Evolutionary conservation across 306 rosid genomes (phyloP), one percentile per base, ranked within the genome.

Genomic region (Gastrolobium bilobum): DNA sequence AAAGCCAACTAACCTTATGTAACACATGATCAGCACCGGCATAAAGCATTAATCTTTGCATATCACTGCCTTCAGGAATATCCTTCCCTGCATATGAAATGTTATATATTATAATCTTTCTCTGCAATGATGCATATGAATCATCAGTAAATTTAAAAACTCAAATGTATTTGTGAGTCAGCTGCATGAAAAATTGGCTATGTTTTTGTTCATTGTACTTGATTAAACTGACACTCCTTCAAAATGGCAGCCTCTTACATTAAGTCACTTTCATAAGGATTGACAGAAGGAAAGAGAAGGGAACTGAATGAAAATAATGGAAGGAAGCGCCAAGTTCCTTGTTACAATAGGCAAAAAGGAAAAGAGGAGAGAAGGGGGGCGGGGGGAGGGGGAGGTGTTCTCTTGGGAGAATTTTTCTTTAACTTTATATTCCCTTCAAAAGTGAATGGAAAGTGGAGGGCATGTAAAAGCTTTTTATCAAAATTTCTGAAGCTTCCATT

Each of bases 11-110:
- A 52, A 82, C 99, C 99, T 91, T 89, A 71, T 86, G 86, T 76
- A 96, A 74, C 72, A 90, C 91, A 30, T 87, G 87, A 86, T 90
- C 99, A 75, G 91, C 92, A 81, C 94, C 93, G 42, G 91, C 86
- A 84, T 85, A 71, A 75, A 84, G 89, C 94, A 89, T 83, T 48
- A 65, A 77, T 70, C 86, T 84, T 79, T 93, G 93, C 83, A 88
- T 53, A 76, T 82, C 89, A 56, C 79, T 80, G 82, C 86, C 93
- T 79, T 85, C 88, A 35, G 97, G 90, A 77, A 96, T 87, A 60
- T 88, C 87, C 86, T 85, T 93, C 42, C 96, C 99, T 95, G 84
- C 80, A 81, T 59, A 73, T 50, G 20, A 35, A 81, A 78, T 59
- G 46, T 48, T 37, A 30, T 56, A 54, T 11, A 60, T 14, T 39